These are phyloP conservation scores for Lachancea meyersii DNA, from an alignment of 805 yeast species.

Conservation along the genomic window DNA sequence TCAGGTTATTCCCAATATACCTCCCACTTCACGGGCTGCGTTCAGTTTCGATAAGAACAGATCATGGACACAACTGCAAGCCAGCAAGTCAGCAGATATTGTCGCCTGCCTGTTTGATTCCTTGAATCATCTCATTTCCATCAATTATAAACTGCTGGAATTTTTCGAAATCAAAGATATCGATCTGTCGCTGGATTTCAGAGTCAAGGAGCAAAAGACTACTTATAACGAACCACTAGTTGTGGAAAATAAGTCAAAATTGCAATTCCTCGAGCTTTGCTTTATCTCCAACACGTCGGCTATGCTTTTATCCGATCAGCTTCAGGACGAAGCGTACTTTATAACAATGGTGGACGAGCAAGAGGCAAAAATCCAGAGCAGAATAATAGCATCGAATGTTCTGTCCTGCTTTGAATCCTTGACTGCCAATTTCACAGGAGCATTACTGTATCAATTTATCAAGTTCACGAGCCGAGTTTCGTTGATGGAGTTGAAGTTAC, in stretches of 20 bases:
- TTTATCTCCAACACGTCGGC: slow-evolving; percentile 20
- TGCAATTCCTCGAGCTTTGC: slow-evolving; percentile 16
- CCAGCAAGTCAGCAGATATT: slow-evolving; percentile 8
- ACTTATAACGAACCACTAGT: not conserved
- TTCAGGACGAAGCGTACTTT: slow-evolving; percentile 7
- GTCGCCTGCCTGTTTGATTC: slow-evolving; percentile 14
- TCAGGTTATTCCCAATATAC: slow-evolving; percentile 21
- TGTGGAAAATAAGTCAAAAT: slow-evolving; percentile 1
- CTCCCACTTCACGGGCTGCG: slow-evolving; percentile 30
- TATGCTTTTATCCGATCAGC: slow-evolving; percentile 18
- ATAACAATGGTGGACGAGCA: slow-evolving; percentile 11
- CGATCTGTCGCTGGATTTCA: not conserved
- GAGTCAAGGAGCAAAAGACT: not conserved
- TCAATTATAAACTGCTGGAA: slow-evolving; percentile 14
- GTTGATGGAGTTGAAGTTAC: slow-evolving; percentile 32
- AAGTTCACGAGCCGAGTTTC: slow-evolving; percentile 33
- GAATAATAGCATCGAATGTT: slow-evolving; percentile 20
- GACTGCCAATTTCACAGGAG: slow-evolving; percentile 33
- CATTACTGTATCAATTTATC: slow-evolving; percentile 33
- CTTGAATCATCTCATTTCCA: slow-evolving; percentile 13
- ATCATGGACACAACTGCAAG: slow-evolving; percentile 5
- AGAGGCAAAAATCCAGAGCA: slow-evolving; percentile 16
- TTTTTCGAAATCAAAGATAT: slow-evolving; percentile 12
- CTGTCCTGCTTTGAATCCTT: slow-evolving; percentile 32
- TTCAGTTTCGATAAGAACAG: slow-evolving; percentile 21